Evolutionary conservation across 2,329 filamentous ascomycete genomes (phyloP), one percentile per base, ranked within the genome.

Genomic region (Paecilomyces formosus): DNA sequence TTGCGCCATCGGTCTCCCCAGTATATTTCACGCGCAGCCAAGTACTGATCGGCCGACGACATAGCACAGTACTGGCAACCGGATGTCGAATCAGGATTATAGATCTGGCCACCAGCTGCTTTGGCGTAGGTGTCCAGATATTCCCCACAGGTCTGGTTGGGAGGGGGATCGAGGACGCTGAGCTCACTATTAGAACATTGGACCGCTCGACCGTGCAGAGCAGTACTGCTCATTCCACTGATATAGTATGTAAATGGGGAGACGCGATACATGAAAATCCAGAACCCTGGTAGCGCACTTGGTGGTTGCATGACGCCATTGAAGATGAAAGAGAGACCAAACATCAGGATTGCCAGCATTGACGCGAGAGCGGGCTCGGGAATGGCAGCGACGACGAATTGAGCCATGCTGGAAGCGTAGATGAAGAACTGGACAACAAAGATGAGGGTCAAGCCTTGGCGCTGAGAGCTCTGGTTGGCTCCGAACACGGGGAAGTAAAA

Each of bases 221-320:
- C 74, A 0, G 69, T 72, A 0, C 72, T 69, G 9, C 74, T 60
- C 13, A 80, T 70, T 2, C 74, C 68, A 18, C 74, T 73, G 3
- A 79, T 75, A 11, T 79, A 75, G 56, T 89, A 90, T 0, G 85
- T 88, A 62, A 89, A 86, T 0, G 86, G 86, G 0, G 81, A 85
- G 9, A 85, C 78, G 28, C 84, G 81, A 71, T 90, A 88, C 88
- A 90, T 90, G 75, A 89, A 90, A 61, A 85, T 84, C 88, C 88
- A 92, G 76, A 91, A 91, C 0, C 83, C 80, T 0, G 88, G 88
- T 1, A 91, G 78, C 0, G 79, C 78, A 3, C 67, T 60, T 0
- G 85, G 82, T 0, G 80, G 72, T 60, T 87, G 83, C 57, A 90
- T 74, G 3, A 90, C 87, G 68, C 86, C 72, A 22, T 45, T 45